A percentile compares a stretch with the other conserved stretches of the same genome.
Conservation (phyloP, 73 alveolate species). For the Breviolum minutum region DNA sequence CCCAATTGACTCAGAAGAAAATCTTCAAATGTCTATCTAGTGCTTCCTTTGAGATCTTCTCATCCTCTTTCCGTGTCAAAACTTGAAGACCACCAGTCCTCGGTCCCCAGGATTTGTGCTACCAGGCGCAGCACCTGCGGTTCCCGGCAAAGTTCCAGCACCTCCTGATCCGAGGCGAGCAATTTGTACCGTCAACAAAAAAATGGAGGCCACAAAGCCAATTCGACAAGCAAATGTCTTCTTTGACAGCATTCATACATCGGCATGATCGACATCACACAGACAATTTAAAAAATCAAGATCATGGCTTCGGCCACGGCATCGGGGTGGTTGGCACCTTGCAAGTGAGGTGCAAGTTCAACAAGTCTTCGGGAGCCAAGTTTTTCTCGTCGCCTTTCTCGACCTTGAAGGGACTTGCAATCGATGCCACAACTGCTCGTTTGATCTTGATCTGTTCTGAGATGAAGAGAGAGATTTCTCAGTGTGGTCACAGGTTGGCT, state of each 20-base stretch:
- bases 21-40: too few species aligned
- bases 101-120: slow-evolving; percentile 45
- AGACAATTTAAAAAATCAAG: too few species aligned
- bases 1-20: too few species aligned
- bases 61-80: background rate
- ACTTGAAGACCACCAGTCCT: background rate
- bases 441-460: too few species aligned
- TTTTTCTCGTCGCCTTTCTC: slow-evolving; percentile 62
- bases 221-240: background rate
- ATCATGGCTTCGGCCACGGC: background rate
- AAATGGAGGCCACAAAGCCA: too few species aligned
- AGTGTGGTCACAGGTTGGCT: too few species aligned
- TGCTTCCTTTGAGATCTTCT: background rate
- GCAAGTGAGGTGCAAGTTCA: slow-evolving; percentile 67
- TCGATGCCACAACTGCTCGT: background rate
- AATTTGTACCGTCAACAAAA: too few species aligned
- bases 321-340: background rate
- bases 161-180: background rate
- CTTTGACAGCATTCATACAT: background rate
- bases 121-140: slow-evolving; percentile 31
- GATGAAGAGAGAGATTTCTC: too few species aligned
- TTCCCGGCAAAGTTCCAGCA: slow-evolving; percentile 73
- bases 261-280: background rate
- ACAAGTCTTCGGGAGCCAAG: slow-evolving; percentile 74
- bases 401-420: background rate